Evolutionary conservation across 768 basidiomycete species (phyloP).

Genomic region (Boletus edulis): DNA sequence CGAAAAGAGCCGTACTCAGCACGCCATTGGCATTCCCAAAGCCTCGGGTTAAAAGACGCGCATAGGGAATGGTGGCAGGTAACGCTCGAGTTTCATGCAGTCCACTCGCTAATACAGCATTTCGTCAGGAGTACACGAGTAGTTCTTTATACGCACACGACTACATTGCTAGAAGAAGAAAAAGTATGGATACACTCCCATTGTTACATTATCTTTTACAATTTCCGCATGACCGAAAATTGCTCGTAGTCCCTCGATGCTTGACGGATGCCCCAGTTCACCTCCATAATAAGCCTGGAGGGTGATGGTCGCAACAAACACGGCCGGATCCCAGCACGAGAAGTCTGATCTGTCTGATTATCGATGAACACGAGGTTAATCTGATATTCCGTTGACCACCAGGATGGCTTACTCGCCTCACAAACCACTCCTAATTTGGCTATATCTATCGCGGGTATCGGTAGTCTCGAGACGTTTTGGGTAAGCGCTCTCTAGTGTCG

Average conservation of each 20-base stretch:
- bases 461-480: too few relatives aligned
- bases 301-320: background rate
- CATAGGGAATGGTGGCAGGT: conserved; percentile 7
- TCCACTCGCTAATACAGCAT: background rate
- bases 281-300: too few relatives aligned
- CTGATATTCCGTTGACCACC: background rate
- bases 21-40: conserved; percentile 85
- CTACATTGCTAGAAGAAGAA: background rate
- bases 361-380: conserved; percentile 1
- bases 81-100: background rate
- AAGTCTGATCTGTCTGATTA: background rate
- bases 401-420: background rate
- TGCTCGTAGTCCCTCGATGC: background rate
- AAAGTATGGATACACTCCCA: background rate
- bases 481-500: too few relatives aligned
- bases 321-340: background rate
- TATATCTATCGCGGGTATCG: too few relatives aligned
- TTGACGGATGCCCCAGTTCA: background rate
- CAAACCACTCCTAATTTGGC: too few relatives aligned
- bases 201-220: background rate
- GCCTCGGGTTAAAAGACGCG: conserved; percentile 37
- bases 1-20: conserved; percentile 70
- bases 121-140: background rate
- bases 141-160: background rate
- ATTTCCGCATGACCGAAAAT: background rate